Evolutionary conservation across 352 stramenopile genomes (phyloP), one percentile per base, ranked within the genome.

Genomic region (Globisporangium perplexum): DNA sequence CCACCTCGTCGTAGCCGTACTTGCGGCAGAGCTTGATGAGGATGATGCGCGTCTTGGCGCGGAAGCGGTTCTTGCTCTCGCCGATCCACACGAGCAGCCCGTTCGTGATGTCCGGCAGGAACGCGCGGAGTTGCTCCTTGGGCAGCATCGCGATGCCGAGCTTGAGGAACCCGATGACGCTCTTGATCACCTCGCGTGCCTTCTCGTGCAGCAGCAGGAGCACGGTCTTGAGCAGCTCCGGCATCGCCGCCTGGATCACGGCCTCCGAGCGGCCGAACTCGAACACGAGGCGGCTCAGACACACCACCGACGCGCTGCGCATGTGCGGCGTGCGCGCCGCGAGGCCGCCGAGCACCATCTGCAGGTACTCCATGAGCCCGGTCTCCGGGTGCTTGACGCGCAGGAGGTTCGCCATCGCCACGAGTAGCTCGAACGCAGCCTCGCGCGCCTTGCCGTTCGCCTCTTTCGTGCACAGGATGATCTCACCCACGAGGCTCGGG

Each of bases 401-500:
- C 50, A 94, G 66, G 31, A 93, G 69, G 59, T 86, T 71, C 15
- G 83, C 82, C 83, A 95, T 93, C 31, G 82, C 81, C 30, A 96
- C 66, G 47, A 95, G 61, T 53, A 96, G 59, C 65, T 92, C 83
- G 42, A 95, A 95, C 20, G 85, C 85, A 15, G 82, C 83, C 62
- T 95, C 85, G 42, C 85, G 80, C 26, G 95, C 96, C 62, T 98
- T 98, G 38, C 80, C 90, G 56, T 98, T 99, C 12, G 91, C 91
- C 67, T 99, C 96, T 71, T 99, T 99, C 18, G 96, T 95, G 66
- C 93, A 98, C 22, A 99, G 72, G 53, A 98, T 87, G 48, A 98
- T 96, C 71, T 99, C 96, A 23, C 88, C 88, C n/a, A 98, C 81
- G 24, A 98, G 81, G 59, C 88, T 89, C 39, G 90, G 84, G 52